Evolutionary conservation across 1,139 yeast genomes (phyloP).

Genomic region (Wickerhamomyces sp.): DNA sequence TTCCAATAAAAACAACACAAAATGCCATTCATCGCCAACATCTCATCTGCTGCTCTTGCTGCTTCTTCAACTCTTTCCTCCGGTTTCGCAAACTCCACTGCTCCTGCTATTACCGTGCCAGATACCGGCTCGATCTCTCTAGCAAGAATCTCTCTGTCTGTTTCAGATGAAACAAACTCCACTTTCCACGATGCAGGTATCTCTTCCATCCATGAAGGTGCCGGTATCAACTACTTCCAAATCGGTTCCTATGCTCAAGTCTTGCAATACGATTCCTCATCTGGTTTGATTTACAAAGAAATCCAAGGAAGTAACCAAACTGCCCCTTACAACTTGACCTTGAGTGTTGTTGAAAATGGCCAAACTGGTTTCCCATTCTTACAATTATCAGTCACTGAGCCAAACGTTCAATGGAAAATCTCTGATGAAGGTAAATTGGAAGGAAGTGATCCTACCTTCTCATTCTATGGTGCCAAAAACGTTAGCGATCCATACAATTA

Average conservation of each 20-base stretch:
- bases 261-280: constrained; percentile 2
- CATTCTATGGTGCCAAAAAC: constrained; percentile 4
- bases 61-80: too few species aligned
- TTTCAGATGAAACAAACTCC: not conserved
- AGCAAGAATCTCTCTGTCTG: too few species aligned
- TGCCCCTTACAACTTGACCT: constrained; percentile 1
- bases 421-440: constrained; percentile 1
- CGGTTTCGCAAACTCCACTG: too few species aligned
- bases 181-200: constrained; percentile 22
- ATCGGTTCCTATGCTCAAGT: constrained; percentile 2
- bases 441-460: not conserved
- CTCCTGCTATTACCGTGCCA: too few species aligned
- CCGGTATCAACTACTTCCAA: constrained; percentile 11
- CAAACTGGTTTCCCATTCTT: constrained; percentile 6
- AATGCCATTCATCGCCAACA: too few species aligned
- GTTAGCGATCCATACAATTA: constrained; percentile 5
- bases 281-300: constrained; percentile 4
- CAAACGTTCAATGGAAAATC: constrained; percentile 5
- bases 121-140: too few species aligned
- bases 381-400: constrained; percentile 4
- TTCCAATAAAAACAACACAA: too few species aligned
- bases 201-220: constrained; percentile 11
- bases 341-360: constrained; percentile 2
- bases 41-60: too few species aligned
- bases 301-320: not conserved